Conservation (phyloP, 768 basidiomycete species). For the Boletus huronensis region DNA sequence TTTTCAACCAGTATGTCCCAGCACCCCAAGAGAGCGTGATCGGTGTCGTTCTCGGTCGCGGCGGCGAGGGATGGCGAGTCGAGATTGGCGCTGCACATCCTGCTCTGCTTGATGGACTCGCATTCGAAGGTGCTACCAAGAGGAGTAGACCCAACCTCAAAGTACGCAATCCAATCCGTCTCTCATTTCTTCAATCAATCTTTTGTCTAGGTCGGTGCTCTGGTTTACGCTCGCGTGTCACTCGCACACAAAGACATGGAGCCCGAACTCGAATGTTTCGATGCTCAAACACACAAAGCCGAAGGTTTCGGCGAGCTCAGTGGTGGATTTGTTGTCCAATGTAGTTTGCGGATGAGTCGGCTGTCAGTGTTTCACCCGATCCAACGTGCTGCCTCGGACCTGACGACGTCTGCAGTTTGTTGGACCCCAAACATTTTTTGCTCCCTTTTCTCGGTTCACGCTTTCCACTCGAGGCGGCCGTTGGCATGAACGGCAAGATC, state of each 20-base stretch:
- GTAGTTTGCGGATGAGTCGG: slow-evolving; percentile 83
- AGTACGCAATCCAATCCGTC: slow-evolving; percentile 38
- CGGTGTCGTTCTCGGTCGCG: slow-evolving; percentile 73
- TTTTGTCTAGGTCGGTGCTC: slow-evolving; percentile 68
- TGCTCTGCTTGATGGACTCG: slow-evolving; percentile 82
- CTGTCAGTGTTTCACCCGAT: slow-evolving; percentile 48
- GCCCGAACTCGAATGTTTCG: slow-evolving; percentile 95
- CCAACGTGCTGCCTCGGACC: neutral
- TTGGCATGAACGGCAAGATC: slow-evolving; percentile 88
- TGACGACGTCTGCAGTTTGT: slow-evolving; percentile 46
- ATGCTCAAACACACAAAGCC: slow-evolving; percentile 87
- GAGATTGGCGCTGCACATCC: slow-evolving; percentile 89
- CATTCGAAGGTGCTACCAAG: slow-evolving; percentile 96
- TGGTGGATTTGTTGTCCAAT: slow-evolving; percentile 78
- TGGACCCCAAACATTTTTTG: slow-evolving; percentile 79
- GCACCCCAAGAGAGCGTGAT: slow-evolving; percentile 88
- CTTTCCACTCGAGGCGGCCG: slow-evolving; percentile 84
- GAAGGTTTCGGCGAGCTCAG: slow-evolving; percentile 94
- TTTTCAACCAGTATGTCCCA: slow-evolving; percentile 71
- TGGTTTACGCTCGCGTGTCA: slow-evolving; percentile 91
- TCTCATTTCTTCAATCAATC: slow-evolving; percentile 5
- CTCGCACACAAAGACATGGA: slow-evolving; percentile 98
- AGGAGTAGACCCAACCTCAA: slow-evolving; percentile 92
- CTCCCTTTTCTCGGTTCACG: slow-evolving; percentile 74
- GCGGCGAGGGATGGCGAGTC: slow-evolving; percentile 89